Conservation (phyloP, 306 rosid species). For the Pyrus communis region DNA sequence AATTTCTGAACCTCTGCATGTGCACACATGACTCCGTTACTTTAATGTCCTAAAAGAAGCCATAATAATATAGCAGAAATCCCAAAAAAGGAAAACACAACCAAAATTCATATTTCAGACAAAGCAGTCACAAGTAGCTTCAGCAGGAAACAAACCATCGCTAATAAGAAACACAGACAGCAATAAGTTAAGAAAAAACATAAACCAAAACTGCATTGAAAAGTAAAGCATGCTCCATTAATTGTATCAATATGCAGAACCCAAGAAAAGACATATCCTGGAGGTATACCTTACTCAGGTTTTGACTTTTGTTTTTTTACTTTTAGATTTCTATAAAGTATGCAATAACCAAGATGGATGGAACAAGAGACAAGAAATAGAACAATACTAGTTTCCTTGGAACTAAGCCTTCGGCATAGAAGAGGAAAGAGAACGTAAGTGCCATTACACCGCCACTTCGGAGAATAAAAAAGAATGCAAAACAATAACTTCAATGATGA, state of each 20-base stretch:
- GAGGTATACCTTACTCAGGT: not conserved
- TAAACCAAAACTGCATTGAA: not conserved
- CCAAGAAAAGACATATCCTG: not conserved
- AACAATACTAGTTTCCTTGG: not conserved
- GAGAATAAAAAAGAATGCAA: not conserved
- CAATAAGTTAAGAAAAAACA: not conserved
- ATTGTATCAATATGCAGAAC: not conserved
- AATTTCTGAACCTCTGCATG: conserved; percentile 70
- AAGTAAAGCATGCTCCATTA: not conserved
- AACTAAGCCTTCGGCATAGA: not conserved
- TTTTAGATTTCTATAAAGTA: not conserved
- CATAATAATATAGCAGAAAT: not conserved
- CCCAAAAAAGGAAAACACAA: not conserved
- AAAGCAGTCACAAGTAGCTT: conserved; percentile 3
- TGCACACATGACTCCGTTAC: conserved; percentile 7
- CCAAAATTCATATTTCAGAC: not conserved
- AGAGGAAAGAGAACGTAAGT: not conserved
- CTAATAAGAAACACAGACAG: not conserved
- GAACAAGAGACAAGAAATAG: not conserved
- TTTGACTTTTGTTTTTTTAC: not conserved
- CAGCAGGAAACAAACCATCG: conserved; percentile 1
- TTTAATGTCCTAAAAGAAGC: conserved; percentile 1
- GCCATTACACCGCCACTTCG: not conserved
- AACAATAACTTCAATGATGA: not conserved
- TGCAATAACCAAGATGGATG: not conserved